Conservation (phyloP, 257 asterid genomes). For the Nyctanthes arbortristis region DNA sequence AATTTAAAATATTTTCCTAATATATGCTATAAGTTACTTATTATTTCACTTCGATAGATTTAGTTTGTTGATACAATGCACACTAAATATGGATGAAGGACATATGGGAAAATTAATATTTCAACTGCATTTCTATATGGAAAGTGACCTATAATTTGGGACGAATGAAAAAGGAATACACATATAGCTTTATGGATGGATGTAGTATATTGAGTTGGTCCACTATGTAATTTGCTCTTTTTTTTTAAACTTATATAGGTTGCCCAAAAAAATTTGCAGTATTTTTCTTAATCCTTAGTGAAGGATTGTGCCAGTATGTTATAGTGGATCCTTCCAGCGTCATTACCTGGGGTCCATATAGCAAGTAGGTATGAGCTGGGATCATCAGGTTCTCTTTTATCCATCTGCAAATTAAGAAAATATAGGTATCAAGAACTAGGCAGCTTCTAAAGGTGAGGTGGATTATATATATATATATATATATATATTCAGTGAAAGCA, state of each 20-base stretch:
- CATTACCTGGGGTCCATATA: constrained; percentile 97
- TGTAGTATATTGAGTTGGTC: neutral
- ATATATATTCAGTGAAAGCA: constrained; percentile 16
- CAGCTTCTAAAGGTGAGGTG: constrained; percentile 10
- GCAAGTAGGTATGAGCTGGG: constrained; percentile 91
- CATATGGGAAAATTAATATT: no score
- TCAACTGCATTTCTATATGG: no score
- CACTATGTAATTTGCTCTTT: constrained; percentile 4
- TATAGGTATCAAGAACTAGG: constrained; percentile 17
- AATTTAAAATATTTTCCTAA: no score
- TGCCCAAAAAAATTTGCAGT: neutral
- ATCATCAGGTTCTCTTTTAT: constrained; percentile 86
- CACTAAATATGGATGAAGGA: no score
- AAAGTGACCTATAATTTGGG: no score
- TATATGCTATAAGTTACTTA: no score
- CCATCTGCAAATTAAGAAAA: constrained; percentile 59
- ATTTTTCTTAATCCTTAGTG: constrained; percentile 13
- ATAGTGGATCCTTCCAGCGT: constrained; percentile 6
- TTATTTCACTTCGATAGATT: no score
- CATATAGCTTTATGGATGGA: no score
- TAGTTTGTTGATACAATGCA: no score
- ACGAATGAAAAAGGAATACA: no score
- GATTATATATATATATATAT: no score
- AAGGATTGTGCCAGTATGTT: neutral
- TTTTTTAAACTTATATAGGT: neutral